Evolutionary conservation across 257 asterid species (phyloP).

Genomic region (Solanum pimpinellifolium): DNA sequence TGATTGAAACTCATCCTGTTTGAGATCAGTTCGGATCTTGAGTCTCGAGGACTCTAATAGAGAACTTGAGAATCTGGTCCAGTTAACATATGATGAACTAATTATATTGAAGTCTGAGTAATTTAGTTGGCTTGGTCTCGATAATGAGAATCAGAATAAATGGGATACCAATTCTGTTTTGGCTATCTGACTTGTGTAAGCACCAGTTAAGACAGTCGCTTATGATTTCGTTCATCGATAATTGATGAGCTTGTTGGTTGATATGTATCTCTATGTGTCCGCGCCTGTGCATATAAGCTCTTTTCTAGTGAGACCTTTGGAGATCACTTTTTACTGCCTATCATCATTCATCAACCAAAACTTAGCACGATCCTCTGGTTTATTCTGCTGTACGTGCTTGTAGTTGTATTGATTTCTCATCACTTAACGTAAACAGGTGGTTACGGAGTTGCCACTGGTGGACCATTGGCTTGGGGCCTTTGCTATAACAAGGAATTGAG

Average conservation of each 20-base stretch:
- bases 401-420: background rate
- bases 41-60: background rate
- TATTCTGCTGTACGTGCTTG: background rate
- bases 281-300: background rate
- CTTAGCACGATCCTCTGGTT: background rate
- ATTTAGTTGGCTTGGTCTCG: background rate
- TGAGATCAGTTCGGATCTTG: background rate
- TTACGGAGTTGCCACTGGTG: slow-evolving; percentile 83
- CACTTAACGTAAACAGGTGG: slow-evolving; percentile 40
- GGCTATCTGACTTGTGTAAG: background rate
- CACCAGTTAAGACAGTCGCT: background rate
- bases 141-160: background rate
- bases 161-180: background rate
- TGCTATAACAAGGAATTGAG: slow-evolving; percentile 59
- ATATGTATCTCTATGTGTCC: background rate
- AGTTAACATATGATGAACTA: background rate
- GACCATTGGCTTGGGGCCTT: slow-evolving; percentile 91
- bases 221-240: background rate
- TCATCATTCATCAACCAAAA: background rate
- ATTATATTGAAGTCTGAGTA: background rate
- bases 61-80: background rate
- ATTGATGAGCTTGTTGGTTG: background rate
- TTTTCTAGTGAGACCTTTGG: background rate
- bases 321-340: background rate
- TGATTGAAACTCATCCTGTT: background rate